A percentile compares a stretch with the other conserved stretches of the same genome.
These are phyloP conservation scores for Zygotorulaspora danielsina DNA, from an alignment of 805 yeast species.

Conservation along the genomic window DNA sequence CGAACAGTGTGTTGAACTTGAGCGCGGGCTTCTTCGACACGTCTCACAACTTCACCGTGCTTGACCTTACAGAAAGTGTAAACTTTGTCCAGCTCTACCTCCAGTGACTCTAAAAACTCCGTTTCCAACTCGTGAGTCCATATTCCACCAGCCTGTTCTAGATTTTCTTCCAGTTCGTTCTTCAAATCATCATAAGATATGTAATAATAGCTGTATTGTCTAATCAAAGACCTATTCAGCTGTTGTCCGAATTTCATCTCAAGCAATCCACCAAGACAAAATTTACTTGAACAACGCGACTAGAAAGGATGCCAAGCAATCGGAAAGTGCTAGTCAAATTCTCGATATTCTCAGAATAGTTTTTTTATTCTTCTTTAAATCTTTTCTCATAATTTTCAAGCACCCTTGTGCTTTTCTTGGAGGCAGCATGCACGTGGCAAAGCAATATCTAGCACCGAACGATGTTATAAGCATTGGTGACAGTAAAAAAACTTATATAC, in stretches of 20 bases:
- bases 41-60: conserved; percentile 75
- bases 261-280: neutral
- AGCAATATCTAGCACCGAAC: too few species aligned
- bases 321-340: too few species aligned
- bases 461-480: too few species aligned
- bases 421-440: conserved; percentile 35
- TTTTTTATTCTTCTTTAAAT: neutral
- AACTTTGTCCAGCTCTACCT: conserved; percentile 86
- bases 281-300: neutral
- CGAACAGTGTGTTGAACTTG: conserved; percentile 65
- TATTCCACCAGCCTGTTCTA: conserved; percentile 46
- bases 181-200: conserved; percentile 89
- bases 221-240: conserved; percentile 79
- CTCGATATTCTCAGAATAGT: neutral
- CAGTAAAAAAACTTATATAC: too few species aligned
- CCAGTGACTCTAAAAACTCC: conserved; percentile 68
- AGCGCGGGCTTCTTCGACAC: conserved; percentile 77
- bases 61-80: conserved; percentile 87
- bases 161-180: conserved; percentile 66
- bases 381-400: neutral
- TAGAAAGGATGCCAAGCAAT: too few species aligned
- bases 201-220: conserved; percentile 87
- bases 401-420: neutral
- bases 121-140: conserved; percentile 85
- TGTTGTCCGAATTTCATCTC: conserved; percentile 95